A percentile compares a stretch with the other conserved stretches of the same genome.
Evolutionary conservation across 306 rosid species (phyloP).

Genomic region (Cicer pinnatifidum): DNA sequence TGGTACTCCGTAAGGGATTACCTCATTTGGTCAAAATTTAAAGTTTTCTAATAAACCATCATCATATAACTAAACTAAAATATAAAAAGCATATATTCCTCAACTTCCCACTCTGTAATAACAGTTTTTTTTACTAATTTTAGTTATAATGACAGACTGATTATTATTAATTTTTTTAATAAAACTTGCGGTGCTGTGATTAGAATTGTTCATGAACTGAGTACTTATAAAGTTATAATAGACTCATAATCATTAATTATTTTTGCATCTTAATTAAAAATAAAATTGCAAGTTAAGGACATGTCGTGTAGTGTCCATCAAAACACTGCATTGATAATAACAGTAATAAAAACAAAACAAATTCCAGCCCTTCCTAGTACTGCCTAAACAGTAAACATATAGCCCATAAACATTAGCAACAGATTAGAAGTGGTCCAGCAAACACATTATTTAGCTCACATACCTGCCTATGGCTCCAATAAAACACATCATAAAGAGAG

Average conservation of each 20-base stretch:
- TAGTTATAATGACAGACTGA: background rate
- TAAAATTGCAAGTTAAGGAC: background rate
- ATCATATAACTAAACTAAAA: constrained; percentile 20
- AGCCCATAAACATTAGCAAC: constrained; percentile 25
- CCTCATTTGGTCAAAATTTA: constrained; percentile 2
- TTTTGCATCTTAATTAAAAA: constrained; percentile 6
- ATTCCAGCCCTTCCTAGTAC: constrained; percentile 24
- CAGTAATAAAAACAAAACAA: constrained; percentile 37
- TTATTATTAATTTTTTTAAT: background rate
- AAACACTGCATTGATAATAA: constrained; percentile 1
- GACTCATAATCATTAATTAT: background rate
- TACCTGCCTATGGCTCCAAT: constrained; percentile 93
- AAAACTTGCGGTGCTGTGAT: background rate
- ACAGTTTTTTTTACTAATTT: background rate
- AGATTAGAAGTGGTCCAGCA: constrained; percentile 16
- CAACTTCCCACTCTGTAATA: constrained; percentile 27
- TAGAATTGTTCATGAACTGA: constrained; percentile 14
- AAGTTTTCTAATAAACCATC: background rate
- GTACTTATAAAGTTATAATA: constrained; percentile 13
- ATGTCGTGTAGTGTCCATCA: background rate
- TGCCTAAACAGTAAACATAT: constrained; percentile 11
- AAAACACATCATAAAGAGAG: constrained; percentile 79
- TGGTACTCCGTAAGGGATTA: constrained; percentile 6
- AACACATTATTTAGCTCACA: constrained; percentile 39
- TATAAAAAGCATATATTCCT: constrained; percentile 9